Evolutionary conservation across 148 eudicot genomes (phyloP).

Genomic region (Rhododendron ferrugineum): DNA sequence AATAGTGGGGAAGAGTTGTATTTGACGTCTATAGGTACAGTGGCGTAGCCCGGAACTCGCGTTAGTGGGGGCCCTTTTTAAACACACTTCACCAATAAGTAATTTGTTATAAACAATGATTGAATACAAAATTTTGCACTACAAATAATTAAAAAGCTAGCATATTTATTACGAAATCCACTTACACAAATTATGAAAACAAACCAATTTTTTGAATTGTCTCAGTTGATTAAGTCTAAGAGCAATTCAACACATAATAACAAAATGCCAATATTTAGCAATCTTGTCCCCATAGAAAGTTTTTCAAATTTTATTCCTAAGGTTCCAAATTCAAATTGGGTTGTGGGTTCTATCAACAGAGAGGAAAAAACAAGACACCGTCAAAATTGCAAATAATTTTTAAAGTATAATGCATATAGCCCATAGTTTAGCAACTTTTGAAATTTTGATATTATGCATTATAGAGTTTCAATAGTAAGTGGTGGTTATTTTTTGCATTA

Average conservation of each 20-base stretch:
- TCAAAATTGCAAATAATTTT: too few species aligned
- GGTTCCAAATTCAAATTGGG: neutral
- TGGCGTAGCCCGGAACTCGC: neutral
- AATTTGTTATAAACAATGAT: neutral
- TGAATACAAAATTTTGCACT: neutral
- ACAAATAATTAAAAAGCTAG: neutral
- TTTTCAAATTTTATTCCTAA: neutral
- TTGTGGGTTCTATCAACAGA: neutral
- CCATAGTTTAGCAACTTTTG: neutral
- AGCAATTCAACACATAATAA: neutral
- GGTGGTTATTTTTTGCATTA: neutral
- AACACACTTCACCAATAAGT: neutral
- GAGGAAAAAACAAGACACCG: neutral
- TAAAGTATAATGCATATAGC: neutral
- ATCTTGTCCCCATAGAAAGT: neutral
- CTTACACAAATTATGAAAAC: neutral
- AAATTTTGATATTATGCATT: too few species aligned
- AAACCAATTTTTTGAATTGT: neutral
- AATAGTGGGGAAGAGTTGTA: neutral
- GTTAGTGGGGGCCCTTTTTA: neutral
- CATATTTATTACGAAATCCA: too few species aligned
- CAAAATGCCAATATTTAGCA: neutral
- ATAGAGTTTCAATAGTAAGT: too few species aligned
- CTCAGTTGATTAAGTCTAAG: neutral
- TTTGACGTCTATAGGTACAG: neutral